Evolutionary conservation across 2,329 filamentous ascomycete species (phyloP).

Genomic region (Microcyclosporella mali): DNA sequence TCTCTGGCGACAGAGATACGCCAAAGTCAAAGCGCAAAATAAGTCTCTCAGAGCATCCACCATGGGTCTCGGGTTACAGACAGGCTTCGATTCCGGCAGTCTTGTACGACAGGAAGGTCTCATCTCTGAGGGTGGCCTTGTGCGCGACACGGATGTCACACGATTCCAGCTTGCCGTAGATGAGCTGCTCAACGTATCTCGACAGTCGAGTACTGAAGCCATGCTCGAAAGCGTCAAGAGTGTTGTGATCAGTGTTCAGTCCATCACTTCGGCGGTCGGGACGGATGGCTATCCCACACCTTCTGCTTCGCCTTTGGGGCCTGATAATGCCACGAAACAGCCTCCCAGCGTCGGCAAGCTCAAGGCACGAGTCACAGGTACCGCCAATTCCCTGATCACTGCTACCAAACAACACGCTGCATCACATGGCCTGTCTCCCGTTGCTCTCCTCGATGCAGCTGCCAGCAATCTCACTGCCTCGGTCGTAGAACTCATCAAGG

Average conservation of each 20-base stretch:
- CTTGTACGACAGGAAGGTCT: slow-evolving; percentile 57
- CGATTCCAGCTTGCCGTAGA: slow-evolving; percentile 94
- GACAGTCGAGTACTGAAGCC: slow-evolving; percentile 64
- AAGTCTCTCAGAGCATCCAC: slow-evolving; percentile 75
- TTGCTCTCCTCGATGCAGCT: slow-evolving; percentile 89
- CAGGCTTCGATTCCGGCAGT: slow-evolving; percentile 55
- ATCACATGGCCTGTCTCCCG: slow-evolving; percentile 76
- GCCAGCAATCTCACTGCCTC: slow-evolving; percentile 83
- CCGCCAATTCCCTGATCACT: slow-evolving; percentile 92
- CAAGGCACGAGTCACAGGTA: slow-evolving; percentile 78
- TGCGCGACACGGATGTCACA: slow-evolving; percentile 89
- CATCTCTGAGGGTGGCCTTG: slow-evolving; percentile 60
- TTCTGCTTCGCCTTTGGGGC: slow-evolving; percentile 23
- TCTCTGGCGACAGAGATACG: slow-evolving; percentile 86
- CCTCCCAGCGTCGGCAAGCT: slow-evolving; percentile 45
- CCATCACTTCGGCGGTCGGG: slow-evolving; percentile 71
- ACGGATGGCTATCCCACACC: slow-evolving; percentile 30
- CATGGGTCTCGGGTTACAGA: slow-evolving; percentile 59
- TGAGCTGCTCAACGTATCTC: slow-evolving; percentile 73
- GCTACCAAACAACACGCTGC: slow-evolving; percentile 85
- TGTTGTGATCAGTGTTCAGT: slow-evolving; percentile 74
- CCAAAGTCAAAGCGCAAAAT: slow-evolving; percentile 79
- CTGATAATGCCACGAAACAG: slow-evolving; percentile 13
- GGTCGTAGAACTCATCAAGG: slow-evolving; percentile 75
- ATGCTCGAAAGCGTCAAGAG: slow-evolving; percentile 82